Evolutionary conservation across 1,284 basidiomycete species (phyloP).

Genomic region (Leccinum pallidistipes): DNA sequence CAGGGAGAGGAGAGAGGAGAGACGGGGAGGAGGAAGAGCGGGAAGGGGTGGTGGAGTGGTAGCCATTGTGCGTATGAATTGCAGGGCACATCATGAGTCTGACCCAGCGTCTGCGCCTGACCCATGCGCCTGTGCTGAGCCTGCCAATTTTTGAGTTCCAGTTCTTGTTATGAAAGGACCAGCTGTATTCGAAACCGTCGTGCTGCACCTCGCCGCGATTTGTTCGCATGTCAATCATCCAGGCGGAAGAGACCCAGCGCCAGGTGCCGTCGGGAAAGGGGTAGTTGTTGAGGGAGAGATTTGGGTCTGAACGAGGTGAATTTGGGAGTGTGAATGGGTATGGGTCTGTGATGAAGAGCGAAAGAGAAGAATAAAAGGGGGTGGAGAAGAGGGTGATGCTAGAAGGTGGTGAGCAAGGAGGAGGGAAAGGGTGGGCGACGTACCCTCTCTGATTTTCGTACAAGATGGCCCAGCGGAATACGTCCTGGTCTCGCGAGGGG

Average conservation of each 20-base stretch:
- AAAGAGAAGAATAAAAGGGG: slow-evolving; percentile 67
- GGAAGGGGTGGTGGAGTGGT: neutral
- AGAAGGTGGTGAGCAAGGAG: slow-evolving; percentile 11
- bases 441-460: slow-evolving; percentile 81
- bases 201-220: slow-evolving; percentile 70
- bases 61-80: slow-evolving; percentile 6
- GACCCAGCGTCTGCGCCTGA: slow-evolving; percentile 74
- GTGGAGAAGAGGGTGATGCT: slow-evolving; percentile 73
- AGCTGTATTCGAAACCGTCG: slow-evolving; percentile 85
- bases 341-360: slow-evolving; percentile 74
- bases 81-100: slow-evolving; percentile 76
- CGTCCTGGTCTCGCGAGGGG: slow-evolving; percentile 43
- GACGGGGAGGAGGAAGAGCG: slow-evolving; percentile 6
- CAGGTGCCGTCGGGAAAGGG: slow-evolving; percentile 80
- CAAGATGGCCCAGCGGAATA: slow-evolving; percentile 74
- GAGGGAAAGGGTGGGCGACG: slow-evolving; percentile 22
- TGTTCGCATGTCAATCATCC: slow-evolving; percentile 86
- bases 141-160: slow-evolving; percentile 65
- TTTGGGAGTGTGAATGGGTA: slow-evolving; percentile 68
- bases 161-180: slow-evolving; percentile 60
- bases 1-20: slow-evolving; percentile 10
- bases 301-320: slow-evolving; percentile 47
- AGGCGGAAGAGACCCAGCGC: slow-evolving; percentile 74
- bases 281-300: slow-evolving; percentile 59
- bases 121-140: slow-evolving; percentile 65